Percentiles rank a stretch among this genome's conserved stretches.
phyloP scores from a whole-genome alignment of 345 rosid genomes.

The Eucalyptus guilfoylei region DNA sequence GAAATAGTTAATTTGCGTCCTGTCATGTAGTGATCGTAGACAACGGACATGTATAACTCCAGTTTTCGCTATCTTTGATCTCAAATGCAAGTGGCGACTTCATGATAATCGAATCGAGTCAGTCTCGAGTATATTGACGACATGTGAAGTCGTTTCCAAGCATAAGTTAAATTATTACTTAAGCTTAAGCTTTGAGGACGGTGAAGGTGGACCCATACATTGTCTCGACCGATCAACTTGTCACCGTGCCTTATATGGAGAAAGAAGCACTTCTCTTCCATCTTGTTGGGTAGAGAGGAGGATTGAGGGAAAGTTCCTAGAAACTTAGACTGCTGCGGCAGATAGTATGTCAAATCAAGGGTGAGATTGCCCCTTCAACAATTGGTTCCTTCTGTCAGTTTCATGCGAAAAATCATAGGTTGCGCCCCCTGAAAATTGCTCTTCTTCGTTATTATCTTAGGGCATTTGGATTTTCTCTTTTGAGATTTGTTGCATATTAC shows the following conservation, averaged over 20 bases:
- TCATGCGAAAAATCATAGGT: not conserved
- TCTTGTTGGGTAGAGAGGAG: not conserved
- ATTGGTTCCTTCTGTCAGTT: not conserved
- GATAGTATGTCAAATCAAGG: not conserved
- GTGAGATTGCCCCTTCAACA: not conserved
- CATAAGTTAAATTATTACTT: not conserved
- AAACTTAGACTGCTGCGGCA: not conserved
- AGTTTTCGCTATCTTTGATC: not conserved
- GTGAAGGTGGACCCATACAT: not conserved
- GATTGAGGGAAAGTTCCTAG: not conserved
- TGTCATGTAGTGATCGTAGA: not conserved
- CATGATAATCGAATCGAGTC: not conserved
- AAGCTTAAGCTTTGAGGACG: not conserved
- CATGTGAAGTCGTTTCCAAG: not conserved
- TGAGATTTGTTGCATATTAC: not conserved
- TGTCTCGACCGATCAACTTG: not conserved
- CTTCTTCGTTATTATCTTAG: not conserved
- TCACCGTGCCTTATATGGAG: not conserved
- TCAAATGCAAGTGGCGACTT: not conserved
- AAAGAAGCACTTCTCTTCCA: not conserved
- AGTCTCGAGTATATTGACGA: not conserved
- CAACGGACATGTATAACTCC: not conserved
- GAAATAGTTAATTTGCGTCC: not conserved
- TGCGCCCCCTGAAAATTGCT: not conserved
- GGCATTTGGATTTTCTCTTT: not conserved